A percentile compares a stretch with the other conserved stretches of the same genome.
Conservation (phyloP, 1,284 basidiomycete species). For the Uromyces viciae-fabae region DNA sequence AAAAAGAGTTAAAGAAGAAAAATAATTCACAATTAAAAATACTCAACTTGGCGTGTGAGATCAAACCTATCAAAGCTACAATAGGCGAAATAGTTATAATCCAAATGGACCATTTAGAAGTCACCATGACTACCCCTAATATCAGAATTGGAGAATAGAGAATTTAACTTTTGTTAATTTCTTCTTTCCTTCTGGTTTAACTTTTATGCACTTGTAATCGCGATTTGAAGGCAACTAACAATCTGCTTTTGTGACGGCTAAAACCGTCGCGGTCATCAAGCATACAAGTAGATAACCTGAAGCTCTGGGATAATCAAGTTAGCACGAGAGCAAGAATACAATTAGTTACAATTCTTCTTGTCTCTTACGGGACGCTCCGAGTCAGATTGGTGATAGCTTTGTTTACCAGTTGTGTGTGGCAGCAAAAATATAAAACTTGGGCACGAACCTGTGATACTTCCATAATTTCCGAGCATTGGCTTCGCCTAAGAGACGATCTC, state of each 20-base stretch:
- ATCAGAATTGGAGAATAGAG: neutral
- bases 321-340: neutral
- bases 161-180: too few relatives aligned
- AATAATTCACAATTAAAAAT: neutral
- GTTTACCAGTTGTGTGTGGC: neutral
- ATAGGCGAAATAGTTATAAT: conserved; percentile 22
- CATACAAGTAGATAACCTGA: conserved; percentile 31
- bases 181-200: too few relatives aligned
- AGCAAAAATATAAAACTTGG: neutral
- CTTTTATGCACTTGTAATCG: too few relatives aligned
- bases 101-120: conserved; percentile 20
- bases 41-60: conserved; percentile 26
- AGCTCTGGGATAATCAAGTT: conserved; percentile 4
- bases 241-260: conserved; percentile 35
- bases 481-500: conserved; percentile 32
- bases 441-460: conserved; percentile 43
- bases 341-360: neutral
- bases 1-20: neutral
- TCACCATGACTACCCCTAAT: conserved; percentile 9
- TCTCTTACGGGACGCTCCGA: too few relatives aligned
- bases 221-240: conserved; percentile 38
- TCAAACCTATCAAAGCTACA: conserved; percentile 28
- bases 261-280: conserved; percentile 30
- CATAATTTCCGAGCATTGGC: conserved; percentile 23
- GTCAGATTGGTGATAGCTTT: too few relatives aligned